Evolutionary conservation across 2,329 filamentous ascomycete genomes (phyloP).

Genomic region (Tolypocladium nubicola): DNA sequence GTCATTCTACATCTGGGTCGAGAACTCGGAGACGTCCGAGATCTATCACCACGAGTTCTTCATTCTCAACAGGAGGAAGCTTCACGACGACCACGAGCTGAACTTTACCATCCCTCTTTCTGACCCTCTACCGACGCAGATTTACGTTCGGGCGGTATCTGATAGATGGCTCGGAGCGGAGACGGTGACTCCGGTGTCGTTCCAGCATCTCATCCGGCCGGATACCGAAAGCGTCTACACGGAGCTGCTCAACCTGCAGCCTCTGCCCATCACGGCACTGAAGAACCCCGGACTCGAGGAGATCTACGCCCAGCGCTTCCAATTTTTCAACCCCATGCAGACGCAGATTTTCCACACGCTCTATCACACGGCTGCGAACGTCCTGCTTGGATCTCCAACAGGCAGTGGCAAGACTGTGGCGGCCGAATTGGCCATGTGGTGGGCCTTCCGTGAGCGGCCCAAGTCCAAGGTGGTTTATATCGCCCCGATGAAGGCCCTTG

Average conservation of each 20-base stretch:
- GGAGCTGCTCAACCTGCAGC: slow-evolving; percentile 83
- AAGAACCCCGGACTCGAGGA: slow-evolving; percentile 83
- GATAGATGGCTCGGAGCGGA: slow-evolving; percentile 96
- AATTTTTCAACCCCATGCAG: slow-evolving; percentile 99
- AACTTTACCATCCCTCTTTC: slow-evolving; percentile 95
- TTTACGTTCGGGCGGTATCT: slow-evolving; percentile 89
- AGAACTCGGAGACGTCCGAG: slow-evolving; percentile 93
- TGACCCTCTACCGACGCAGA: slow-evolving; percentile 87
- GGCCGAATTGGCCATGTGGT: slow-evolving; percentile 97
- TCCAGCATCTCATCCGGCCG: slow-evolving; percentile 93
- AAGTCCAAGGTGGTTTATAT: slow-evolving; percentile 98
- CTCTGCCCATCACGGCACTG: slow-evolving; percentile 73
- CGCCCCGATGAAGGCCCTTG: slow-evolving; percentile 97
- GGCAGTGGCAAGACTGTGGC: slow-evolving; percentile 97
- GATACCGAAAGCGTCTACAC: slow-evolving; percentile 98
- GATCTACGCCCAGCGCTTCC: slow-evolving; percentile 78
- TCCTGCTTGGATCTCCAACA: slow-evolving; percentile 88
- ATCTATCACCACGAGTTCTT: slow-evolving; percentile 98
- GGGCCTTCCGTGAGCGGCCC: slow-evolving; percentile 89
- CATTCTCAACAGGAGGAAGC: slow-evolving; percentile 78
- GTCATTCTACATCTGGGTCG: slow-evolving; percentile 98
- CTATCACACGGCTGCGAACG: slow-evolving; percentile 86
- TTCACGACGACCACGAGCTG: slow-evolving; percentile 92
- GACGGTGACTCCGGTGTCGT: slow-evolving; percentile 89
- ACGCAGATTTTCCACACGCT: slow-evolving; percentile 96